Percentiles rank a stretch among this genome's conserved stretches.
Conservation (phyloP, 441 rosid species). For the Pelargonium myrrhifolium region DNA sequence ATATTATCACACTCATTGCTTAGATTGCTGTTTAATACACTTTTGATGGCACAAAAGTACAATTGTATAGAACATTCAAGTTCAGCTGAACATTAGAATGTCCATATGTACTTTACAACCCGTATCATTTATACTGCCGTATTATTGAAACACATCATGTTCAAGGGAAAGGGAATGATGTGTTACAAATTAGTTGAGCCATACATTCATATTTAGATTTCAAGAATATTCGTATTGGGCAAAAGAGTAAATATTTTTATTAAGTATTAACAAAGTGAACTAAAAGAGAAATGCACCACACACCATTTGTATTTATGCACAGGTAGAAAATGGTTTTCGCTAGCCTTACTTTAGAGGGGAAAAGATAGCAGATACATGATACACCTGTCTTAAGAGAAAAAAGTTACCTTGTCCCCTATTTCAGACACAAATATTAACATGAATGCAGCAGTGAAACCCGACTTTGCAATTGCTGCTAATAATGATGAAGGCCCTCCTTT, state of each 20-base stretch:
- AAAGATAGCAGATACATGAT: not conserved
- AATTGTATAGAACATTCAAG: not conserved
- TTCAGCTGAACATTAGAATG: not conserved
- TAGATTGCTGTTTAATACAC: not conserved
- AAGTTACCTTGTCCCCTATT: slow-evolving; percentile 82
- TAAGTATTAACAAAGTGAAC: not conserved
- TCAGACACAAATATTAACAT: slow-evolving; percentile 85
- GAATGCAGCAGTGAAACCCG: slow-evolving; percentile 97
- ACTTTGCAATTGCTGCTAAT: slow-evolving; percentile 78
- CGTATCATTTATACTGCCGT: not conserved
- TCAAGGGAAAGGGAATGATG: not conserved
- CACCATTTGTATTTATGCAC: not conserved
- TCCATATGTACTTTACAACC: not conserved
- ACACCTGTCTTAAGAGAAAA: not conserved
- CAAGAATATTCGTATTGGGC: not conserved
- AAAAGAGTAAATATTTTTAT: not conserved
- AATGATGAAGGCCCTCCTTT: slow-evolving; percentile 68
- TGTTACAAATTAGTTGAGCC: not conserved
- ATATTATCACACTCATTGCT: not conserved
- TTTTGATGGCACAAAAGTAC: not conserved
- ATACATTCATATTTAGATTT: not conserved
- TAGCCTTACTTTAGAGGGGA: not conserved
- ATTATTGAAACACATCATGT: not conserved
- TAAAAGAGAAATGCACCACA: not conserved
- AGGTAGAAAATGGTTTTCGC: not conserved